These are phyloP conservation scores for Smallanthus sonchifolius DNA, from an alignment of 129 eudicot species.

Conservation along the genomic window DNA sequence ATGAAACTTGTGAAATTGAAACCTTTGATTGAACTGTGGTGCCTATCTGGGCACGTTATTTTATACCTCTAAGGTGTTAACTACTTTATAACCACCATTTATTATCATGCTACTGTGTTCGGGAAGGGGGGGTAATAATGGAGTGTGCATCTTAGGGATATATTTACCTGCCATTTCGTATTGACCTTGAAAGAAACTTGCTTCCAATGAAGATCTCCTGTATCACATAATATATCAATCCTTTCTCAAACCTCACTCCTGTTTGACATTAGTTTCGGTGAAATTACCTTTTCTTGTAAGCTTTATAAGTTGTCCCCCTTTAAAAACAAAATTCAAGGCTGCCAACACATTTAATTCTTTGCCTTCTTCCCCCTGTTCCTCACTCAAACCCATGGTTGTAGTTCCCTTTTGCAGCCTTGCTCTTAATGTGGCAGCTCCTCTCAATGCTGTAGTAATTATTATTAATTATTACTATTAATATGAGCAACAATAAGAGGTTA, in stretches of 20 bases:
- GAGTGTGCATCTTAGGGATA: not conserved
- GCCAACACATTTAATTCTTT: conserved; percentile 43
- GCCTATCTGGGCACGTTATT: not conserved
- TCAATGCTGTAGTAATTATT: conserved; percentile 43
- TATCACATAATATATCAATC: conserved; percentile 3
- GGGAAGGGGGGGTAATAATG: not conserved
- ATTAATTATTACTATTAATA: not conserved
- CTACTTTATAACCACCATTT: not conserved
- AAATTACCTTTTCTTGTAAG: conserved; percentile 65
- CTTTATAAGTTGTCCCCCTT: conserved; percentile 82
- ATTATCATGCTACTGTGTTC: not conserved
- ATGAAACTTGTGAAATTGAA: not conserved
- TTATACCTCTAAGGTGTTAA: not conserved
- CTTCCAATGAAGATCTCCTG: conserved; percentile 96
- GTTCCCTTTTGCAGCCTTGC: conserved; percentile 67
- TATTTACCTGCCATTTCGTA: conserved; percentile 59
- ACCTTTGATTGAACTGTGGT: not conserved
- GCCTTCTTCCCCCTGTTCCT: conserved; percentile 52
- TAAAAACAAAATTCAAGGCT: conserved; percentile 58
- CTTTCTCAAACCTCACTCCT: not conserved
- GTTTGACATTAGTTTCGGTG: not conserved
- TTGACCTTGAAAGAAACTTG: conserved; percentile 78
- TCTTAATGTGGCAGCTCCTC: conserved; percentile 88
- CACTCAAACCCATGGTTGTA: conserved; percentile 43
- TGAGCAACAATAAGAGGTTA: not conserved